Percentiles rank a stretch among this genome's conserved stretches.
phyloP scores from a whole-genome alignment of 768 basidiomycete genomes.

The Paxillus ammoniavirescens region DNA sequence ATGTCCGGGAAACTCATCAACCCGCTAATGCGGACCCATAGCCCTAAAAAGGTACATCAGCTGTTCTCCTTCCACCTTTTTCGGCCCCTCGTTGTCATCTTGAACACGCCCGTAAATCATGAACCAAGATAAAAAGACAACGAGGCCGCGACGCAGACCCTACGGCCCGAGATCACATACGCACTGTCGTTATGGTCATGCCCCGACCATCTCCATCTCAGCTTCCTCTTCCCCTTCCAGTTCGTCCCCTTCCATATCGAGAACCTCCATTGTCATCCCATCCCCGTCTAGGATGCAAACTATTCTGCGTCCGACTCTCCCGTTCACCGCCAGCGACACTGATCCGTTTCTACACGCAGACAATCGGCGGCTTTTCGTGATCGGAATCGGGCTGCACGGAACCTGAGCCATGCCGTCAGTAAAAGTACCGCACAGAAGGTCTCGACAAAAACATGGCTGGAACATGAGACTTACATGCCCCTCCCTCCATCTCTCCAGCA shows the following conservation, averaged over 20 bases:
- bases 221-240: conserved; percentile 39
- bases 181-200: conserved; percentile 17
- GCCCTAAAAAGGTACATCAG: conserved; percentile 35
- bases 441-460: conserved; percentile 29
- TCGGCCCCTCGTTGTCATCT: conserved; percentile 23
- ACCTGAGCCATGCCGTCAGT: conserved; percentile 44
- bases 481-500: conserved; percentile 53
- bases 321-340: conserved; percentile 70
- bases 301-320: conserved; percentile 68
- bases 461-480: conserved; percentile 58
- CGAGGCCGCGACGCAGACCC: conserved; percentile 25
- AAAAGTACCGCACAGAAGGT: conserved; percentile 28
- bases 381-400: conserved; percentile 44
- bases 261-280: conserved; percentile 64
- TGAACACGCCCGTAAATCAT: conserved; percentile 26
- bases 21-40: conserved; percentile 34
- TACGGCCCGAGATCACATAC: conserved; percentile 21
- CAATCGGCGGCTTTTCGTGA: conserved; percentile 58
- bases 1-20: conserved; percentile 37
- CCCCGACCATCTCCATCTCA: conserved; percentile 26
- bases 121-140: conserved; percentile 19
- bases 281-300: conserved; percentile 69
- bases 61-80: conserved; percentile 27
- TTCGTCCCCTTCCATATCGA: conserved; percentile 73
- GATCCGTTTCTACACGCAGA: conserved; percentile 49